Base-by-base conservation (phyloP, 2,329 filamentous ascomycete species). In the Pestalotiopsis fici region DNA sequence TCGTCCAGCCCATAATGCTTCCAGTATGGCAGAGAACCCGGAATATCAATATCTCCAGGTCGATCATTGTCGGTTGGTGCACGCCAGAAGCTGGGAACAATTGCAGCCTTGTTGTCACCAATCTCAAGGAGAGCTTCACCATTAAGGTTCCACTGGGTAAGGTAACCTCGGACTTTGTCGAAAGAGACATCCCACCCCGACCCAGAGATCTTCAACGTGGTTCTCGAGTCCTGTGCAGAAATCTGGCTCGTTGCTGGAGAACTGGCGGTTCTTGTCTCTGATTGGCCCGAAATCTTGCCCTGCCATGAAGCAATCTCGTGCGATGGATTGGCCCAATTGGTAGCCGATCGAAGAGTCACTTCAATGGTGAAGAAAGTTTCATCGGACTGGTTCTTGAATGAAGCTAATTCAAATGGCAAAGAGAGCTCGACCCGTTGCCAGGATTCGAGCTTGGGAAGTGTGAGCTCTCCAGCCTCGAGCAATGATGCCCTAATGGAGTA, bases 21-120 rank as follows among this genome's bases (percentile, higher is more conserved):
- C 89, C 90, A 92, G 70, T 90, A 87, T 4, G 82, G 83, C 3
- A 86, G 81, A 7, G 64, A 60, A 4, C 55, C 64, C 4, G 64
- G 64, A 4, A 61, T 54, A 28, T 66, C 39, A 15, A 35, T 66
- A 12, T 87, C 85, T 18, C 78, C 73, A 0, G 86, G 83, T 0
- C 81, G 79, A 72, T 92, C 90, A 71, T 92, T 92, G 76, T 92
- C 88, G 0, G 89, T 92, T 15, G 85, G 84, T 0, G 90, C 87
- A 4, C 90, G 87, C 84, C 88, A 91, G 77, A 92, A 87, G 5
- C 82, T 80, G 1, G 86, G 82, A 9, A 76, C 72, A 18, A 84
- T 75, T 25, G 80, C 82, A 3, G 78, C 76, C 7, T 76, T 71
- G 3, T 77, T 74, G 0, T 82, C 77, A 60, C 81, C 76, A 0